Base-by-base conservation (phyloP, 179 eudicot genomes). In the Patellifolia procumbens region DNA sequence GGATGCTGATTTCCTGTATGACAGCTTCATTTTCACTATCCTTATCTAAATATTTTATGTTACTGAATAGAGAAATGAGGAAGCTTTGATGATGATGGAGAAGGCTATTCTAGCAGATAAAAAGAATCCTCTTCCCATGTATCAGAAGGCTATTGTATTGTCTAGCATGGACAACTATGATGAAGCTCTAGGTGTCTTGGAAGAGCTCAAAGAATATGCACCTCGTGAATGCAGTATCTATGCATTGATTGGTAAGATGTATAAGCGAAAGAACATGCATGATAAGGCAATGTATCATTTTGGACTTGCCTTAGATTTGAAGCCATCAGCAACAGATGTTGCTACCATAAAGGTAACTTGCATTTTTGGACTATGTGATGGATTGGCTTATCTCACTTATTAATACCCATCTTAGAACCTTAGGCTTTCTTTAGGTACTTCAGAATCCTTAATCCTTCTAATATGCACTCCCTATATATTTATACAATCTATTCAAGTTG, bases 231-330 rank as follows among this genome's bases (percentile, higher is more conserved):
- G 98, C 81, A 92, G 99, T 80, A 88, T 96, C 20, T 94, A 94
- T 80, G 96, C 98, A 32, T 87, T 96, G 81, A 96, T 96, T 97
- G 99, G 99, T 56, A 88, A 86, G 85, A 94, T 96, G 45, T 94
- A 94, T 65, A 94, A 96, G 86, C 86, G 90, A 72, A 85, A 80
- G 31, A 87, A 84, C 81, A 84, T 87, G 91, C 85, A 89, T 53
- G 97, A 94, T 78, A 90, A 83, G 78, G 98, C 99, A 42, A 94
- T 96, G 99, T 91, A 94, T 85, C 92, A 94, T 84, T 96, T 96
- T 72, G 99, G 99, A 83, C 84, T 88, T 68, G 98, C 98, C 67
- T 84, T 96, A 80, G 99, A 96, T 86, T 81, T 96, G 88, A 96
- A 94, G 87, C 99, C 99, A 60, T 89, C 98, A 48, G 96, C 99